A percentile compares a stretch with the other conserved stretches of the same genome.
These are phyloP conservation scores for Forsythia suspensa DNA, from an alignment of 257 asterid species.

Conservation along the genomic window DNA sequence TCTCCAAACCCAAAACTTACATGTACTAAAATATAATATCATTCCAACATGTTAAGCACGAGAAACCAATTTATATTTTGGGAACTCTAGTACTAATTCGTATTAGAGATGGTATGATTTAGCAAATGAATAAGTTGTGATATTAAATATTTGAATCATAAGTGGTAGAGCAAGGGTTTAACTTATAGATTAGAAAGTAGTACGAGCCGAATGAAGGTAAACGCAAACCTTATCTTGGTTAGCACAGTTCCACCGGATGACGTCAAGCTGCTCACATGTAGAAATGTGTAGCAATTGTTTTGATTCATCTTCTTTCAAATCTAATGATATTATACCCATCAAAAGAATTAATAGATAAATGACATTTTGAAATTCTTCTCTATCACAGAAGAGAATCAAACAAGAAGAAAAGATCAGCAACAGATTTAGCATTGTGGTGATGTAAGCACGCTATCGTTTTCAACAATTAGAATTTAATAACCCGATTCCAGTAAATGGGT, in stretches of 20 bases:
- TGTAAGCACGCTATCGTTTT: no score
- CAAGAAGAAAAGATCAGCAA: constrained; percentile 3
- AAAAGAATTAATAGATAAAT: constrained; percentile 8
- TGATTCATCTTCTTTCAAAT: constrained; percentile 61
- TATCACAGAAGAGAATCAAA: constrained; percentile 16
- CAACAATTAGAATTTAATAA: no score
- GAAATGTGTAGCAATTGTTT: constrained; percentile 75
- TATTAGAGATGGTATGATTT: neutral
- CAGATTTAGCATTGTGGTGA: no score
- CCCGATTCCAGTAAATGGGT: no score
- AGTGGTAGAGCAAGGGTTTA: neutral
- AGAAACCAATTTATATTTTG: no score
- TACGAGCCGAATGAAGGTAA: constrained; percentile 12
- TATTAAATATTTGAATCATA: no score
- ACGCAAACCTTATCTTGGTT: constrained; percentile 78
- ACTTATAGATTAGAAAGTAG: neutral
- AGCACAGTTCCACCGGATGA: constrained; percentile 76
- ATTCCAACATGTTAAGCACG: neutral
- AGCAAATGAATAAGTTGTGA: neutral
- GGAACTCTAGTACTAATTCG: neutral
- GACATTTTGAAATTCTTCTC: constrained; percentile 1
- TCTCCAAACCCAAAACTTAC: neutral
- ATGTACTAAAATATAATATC: neutral
- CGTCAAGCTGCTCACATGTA: constrained; percentile 67
- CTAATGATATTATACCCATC: constrained; percentile 38